Evolutionary conservation across 2,329 filamentous ascomycete species (phyloP).

Genomic region (Fusarium nodosum): DNA sequence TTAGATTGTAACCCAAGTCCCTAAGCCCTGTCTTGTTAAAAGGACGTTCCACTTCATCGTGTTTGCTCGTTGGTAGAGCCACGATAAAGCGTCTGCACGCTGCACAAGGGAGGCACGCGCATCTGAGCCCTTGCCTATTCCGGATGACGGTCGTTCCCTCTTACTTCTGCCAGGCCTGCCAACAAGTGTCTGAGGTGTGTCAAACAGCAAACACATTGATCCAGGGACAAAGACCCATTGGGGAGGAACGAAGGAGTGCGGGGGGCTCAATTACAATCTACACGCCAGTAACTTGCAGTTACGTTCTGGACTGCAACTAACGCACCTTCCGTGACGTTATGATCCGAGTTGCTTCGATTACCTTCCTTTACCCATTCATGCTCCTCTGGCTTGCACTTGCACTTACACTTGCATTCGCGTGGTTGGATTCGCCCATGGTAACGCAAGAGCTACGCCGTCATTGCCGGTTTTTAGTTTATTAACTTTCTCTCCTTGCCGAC

Average conservation of each 20-base stretch:
- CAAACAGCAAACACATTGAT: constrained; percentile 42
- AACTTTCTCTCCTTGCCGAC: not conserved
- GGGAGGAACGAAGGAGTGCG: constrained; percentile 33
- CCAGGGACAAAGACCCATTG: constrained; percentile 34
- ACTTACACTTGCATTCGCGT: constrained; percentile 20
- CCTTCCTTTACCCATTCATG: constrained; percentile 20
- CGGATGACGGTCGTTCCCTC: constrained; percentile 33
- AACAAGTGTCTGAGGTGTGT: constrained; percentile 33
- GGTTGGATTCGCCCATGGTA: constrained; percentile 15
- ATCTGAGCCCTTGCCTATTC: constrained; percentile 44
- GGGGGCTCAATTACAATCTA: constrained; percentile 22
- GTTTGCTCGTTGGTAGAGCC: constrained; percentile 41
- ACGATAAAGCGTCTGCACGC: constrained; percentile 31
- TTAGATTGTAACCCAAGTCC: constrained; percentile 29
- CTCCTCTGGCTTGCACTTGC: constrained; percentile 33
- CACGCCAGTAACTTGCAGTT: constrained; percentile 20
- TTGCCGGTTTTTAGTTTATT: constrained; percentile 20
- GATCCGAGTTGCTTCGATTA: not conserved
- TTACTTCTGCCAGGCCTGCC: constrained; percentile 38
- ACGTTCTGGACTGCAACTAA: constrained; percentile 20
- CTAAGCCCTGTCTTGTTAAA: constrained; percentile 33
- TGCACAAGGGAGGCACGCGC: constrained; percentile 35
- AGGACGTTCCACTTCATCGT: constrained; percentile 33
- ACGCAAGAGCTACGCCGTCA: constrained; percentile 12
- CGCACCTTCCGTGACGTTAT: constrained; percentile 31